Evolutionary conservation across 106 monocot species (phyloP).

Genomic region (Allium fistulosum): DNA sequence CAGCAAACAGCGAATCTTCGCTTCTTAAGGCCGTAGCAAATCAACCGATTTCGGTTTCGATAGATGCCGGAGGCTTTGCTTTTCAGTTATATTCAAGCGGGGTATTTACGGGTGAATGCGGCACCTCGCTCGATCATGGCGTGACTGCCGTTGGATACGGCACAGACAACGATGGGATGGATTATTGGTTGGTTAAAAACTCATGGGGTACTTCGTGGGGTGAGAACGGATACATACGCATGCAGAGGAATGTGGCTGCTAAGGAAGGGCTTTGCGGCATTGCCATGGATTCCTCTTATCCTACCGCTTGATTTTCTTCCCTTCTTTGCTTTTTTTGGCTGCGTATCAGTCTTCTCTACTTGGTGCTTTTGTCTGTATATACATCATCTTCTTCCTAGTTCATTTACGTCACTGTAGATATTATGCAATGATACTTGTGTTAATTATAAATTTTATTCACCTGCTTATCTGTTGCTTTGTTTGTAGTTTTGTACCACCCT

Average conservation of each 20-base stretch:
- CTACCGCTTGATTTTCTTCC: neutral
- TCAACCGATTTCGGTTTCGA: slow-evolving; percentile 29
- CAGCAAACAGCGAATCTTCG: slow-evolving; percentile 17
- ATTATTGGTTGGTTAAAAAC: slow-evolving; percentile 10
- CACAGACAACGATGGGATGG: neutral
- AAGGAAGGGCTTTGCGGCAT: slow-evolving; percentile 8
- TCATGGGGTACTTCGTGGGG: slow-evolving; percentile 12
- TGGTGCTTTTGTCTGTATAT: no score
- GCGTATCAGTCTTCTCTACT: no score
- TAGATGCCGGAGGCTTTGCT: neutral
- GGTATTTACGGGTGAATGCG: slow-evolving; percentile 8
- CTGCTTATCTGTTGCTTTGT: no score
- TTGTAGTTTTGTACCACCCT: no score
- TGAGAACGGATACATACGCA: slow-evolving; percentile 4
- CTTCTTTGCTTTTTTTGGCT: no score
- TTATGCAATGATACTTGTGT: no score
- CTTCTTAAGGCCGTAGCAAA: slow-evolving; percentile 27
- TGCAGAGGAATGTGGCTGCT: slow-evolving; percentile 7
- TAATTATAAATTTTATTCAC: no score
- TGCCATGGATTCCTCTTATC: slow-evolving; percentile 8
- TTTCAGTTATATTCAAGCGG: slow-evolving; percentile 15
- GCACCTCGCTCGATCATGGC: neutral
- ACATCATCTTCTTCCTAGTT: no score
- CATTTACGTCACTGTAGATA: no score
- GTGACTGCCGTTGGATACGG: slow-evolving; percentile 10